A percentile compares a stretch with the other conserved stretches of the same genome.
Evolutionary conservation across 2,329 filamentous ascomycete species (phyloP).

Genomic region (Magnaporthiopsis rhizophila): DNA sequence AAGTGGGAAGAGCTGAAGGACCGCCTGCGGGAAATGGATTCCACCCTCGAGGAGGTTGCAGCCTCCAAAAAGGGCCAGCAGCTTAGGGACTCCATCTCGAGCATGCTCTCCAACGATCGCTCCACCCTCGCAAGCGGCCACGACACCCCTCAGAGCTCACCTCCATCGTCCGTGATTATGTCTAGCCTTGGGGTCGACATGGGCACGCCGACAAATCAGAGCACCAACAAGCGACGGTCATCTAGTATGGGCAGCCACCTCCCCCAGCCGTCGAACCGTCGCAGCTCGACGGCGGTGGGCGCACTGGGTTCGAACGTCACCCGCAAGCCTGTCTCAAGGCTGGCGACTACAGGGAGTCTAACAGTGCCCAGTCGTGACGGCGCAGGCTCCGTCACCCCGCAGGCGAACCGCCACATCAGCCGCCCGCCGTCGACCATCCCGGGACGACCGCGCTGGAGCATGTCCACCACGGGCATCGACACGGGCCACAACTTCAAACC

Average conservation of each 20-base stretch:
- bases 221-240: conserved; percentile 33
- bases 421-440: conserved; percentile 38
- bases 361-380: conserved; percentile 25
- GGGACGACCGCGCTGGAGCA: conserved; percentile 66
- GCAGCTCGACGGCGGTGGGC: conserved; percentile 31
- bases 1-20: conserved; percentile 70
- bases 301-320: conserved; percentile 27
- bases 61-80: conserved; percentile 59
- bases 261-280: conserved; percentile 36
- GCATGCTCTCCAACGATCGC: conserved; percentile 75
- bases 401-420: conserved; percentile 29
- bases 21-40: conserved; percentile 71
- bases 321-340: conserved; percentile 35
- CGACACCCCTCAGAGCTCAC: conserved; percentile 63
- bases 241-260: conserved; percentile 38
- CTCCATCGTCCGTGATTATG: conserved; percentile 55
- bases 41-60: conserved; percentile 64
- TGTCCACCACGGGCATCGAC: conserved; percentile 55
- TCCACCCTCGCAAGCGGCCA: conserved; percentile 61
- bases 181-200: conserved; percentile 43
- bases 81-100: conserved; percentile 86
- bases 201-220: conserved; percentile 30
- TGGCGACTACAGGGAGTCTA: conserved; percentile 34
- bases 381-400: conserved; percentile 40
- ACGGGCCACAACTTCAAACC: conserved; percentile 63